Evolutionary conservation across 2,329 filamentous ascomycete genomes (phyloP).

Genomic region (Beauveria rudraprayagi): DNA sequence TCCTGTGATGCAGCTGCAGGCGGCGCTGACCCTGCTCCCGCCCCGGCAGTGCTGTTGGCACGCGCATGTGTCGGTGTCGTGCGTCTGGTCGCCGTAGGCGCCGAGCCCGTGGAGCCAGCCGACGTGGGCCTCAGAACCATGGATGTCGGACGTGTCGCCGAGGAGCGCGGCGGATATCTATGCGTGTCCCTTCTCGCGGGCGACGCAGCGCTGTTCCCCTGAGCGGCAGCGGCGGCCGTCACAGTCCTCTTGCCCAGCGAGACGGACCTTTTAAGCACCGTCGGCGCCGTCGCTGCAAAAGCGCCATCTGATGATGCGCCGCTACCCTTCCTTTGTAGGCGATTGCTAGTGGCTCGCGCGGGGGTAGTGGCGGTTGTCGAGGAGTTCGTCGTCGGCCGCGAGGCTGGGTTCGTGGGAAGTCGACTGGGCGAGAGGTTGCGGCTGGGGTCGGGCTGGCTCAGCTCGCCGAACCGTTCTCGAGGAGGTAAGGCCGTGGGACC

Average conservation of each 20-base stretch:
- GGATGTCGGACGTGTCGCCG: conserved; percentile 10
- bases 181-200: conserved; percentile 18
- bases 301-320: not conserved
- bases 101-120: conserved; percentile 12
- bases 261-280: conserved; percentile 11
- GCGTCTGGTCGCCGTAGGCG: conserved; percentile 19
- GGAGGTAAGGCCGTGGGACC: conserved; percentile 13
- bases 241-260: conserved; percentile 17
- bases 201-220: conserved; percentile 10
- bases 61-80: conserved; percentile 25
- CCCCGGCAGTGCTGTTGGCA: conserved; percentile 23
- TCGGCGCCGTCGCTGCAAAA: not conserved
- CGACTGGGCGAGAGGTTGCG: conserved; percentile 41
- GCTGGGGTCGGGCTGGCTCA: conserved; percentile 15
- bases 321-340: conserved; percentile 4
- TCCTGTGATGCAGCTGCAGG: conserved; percentile 11
- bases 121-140: conserved; percentile 20
- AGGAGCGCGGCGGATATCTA: conserved; percentile 28
- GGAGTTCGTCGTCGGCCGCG: conserved; percentile 19
- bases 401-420: conserved; percentile 37
- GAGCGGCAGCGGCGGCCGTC: not conserved
- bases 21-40: not conserved
- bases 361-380: conserved; percentile 24
- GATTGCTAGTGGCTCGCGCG: conserved; percentile 10
- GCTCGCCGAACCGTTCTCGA: not conserved